Evolutionary conservation across 345 rosid species (phyloP).

Genomic region (Dimocarpus longan): DNA sequence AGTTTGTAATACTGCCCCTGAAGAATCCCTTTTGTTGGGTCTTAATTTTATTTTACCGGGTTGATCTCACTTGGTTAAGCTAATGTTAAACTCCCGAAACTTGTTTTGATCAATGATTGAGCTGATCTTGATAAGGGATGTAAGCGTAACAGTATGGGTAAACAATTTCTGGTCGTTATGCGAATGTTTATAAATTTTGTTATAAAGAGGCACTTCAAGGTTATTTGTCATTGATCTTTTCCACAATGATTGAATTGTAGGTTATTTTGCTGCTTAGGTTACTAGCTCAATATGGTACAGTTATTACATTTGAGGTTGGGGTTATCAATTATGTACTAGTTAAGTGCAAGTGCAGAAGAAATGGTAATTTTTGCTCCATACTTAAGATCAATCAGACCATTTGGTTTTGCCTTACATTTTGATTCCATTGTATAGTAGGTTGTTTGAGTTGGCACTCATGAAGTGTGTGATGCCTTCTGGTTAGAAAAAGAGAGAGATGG

Average conservation of each 20-base stretch:
- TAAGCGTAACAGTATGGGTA: not conserved
- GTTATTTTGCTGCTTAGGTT: constrained; percentile 14
- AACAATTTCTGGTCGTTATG: not conserved
- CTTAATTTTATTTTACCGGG: not conserved
- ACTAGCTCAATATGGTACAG: constrained; percentile 14
- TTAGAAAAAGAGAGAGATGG: not conserved
- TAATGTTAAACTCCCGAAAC: not conserved
- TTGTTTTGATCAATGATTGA: not conserved
- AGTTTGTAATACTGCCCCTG: not conserved
- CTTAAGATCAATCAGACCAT: constrained; percentile 4
- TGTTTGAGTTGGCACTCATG: not conserved
- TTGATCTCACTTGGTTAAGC: not conserved
- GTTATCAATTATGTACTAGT: constrained; percentile 16
- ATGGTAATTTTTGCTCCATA: constrained; percentile 28
- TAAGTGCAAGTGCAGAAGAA: constrained; percentile 7
- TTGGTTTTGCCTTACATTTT: constrained; percentile 12
- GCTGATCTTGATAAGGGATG: not conserved
- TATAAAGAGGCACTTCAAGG: not conserved
- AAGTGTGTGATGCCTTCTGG: not conserved
- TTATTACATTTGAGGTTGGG: constrained; percentile 20
- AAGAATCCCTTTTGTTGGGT: not conserved
- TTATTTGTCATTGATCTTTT: not conserved
- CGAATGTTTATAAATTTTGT: not conserved
- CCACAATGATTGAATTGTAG: constrained; percentile 10
- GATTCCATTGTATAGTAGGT: not conserved